Base-by-base conservation (phyloP, 768 basidiomycete species). In the Leccinum incarnatum region DNA sequence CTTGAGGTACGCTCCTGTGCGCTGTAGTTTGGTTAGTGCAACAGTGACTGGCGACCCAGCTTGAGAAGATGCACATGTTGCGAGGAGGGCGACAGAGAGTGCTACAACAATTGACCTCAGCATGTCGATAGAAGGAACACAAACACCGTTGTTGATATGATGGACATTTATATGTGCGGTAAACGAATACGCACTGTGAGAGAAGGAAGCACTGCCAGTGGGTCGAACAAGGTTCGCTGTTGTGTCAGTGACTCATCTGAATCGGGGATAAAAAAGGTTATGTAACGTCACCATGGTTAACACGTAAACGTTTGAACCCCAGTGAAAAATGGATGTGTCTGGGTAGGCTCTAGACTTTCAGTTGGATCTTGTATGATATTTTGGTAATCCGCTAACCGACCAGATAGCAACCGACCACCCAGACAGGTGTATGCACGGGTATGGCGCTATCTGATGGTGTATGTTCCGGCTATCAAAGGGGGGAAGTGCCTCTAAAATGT, bases 1-100 rank as follows among this genome's bases (percentile, higher is more conserved):
- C 29, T 62, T 58, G 54, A 63, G 65, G 45, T 63, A 61, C 14
- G 60, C 30, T 21, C 65, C 61, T 11, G 51, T 47, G 27, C 49
- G 52, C 29, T 55, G 29, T 27, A 67, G 27, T 48, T 57, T 69
- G 2, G 51, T 59, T 34, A 71, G 36, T 2, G 62, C 56, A 5
- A 55, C 30, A 25, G 36, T 62, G 51, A 54, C 51, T 1, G 54
- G 42, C 2, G 51, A 58, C 2, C 60, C 60, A 36, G 40, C 40
- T 42, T 42, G n/a, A 42, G 50, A 62, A 15, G 23, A 8, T n/a
- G 17, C 51, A 48, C 49, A 59, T 3, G 51, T 34, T 15, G 60
- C 57, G 34, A 69, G 29, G 3, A 65, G 42, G 23, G 32, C 29
- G 8, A 54, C 15, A 29, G 58, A 46, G 49, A 65, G 42, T 2